Base-by-base conservation (phyloP, 192 early-diverging fungal genomes). In the Irineochytrium annulatum region DNA sequence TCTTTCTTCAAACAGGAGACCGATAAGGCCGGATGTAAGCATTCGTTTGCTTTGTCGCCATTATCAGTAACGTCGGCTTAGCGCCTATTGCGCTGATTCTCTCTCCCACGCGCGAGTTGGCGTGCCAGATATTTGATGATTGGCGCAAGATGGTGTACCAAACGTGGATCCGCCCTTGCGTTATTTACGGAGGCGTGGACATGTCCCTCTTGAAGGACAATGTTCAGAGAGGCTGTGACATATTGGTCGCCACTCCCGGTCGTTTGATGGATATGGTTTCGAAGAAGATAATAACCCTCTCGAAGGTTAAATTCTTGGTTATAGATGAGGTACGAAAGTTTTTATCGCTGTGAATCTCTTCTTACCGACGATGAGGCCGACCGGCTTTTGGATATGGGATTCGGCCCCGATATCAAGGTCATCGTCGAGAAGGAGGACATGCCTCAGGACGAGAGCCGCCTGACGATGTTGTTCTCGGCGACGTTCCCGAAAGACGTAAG, bases 261-360 rank as follows among this genome's bases (percentile, higher is more conserved):
- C 84, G 97, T 31, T 75, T 99, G 65, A 78, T 98, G 34, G 97
- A 99, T 80, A 69, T 99, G 48, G 69, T 94, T 24, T 88, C 91
- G 45, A 34, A 60, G 14, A 35, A 41, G 11, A 33, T 55, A 26
- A 82, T 88, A 46, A 87, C 93, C 62, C 73, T 99, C 29, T 83
- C 85, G 26, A 68, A 86, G 39, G 89, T 97, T 11, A 80, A 83
- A 1, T 99, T 87, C 65, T 71, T 97, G 65, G 94, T 99, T 5
- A 74, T 97, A 44, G 95, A 99, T 65, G 95, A 97, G 76, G 94
- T n/a, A n/a, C n/a, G n/a, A n/a, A n/a, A n/a, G n/a, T n/a, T n/a
- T n/a, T n/a, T n/a, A n/a, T n/a, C n/a, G n/a, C n/a, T n/a, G n/a
- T 91, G 69, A 63, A 70, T 17, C 39, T 30, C 65, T 68, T 49